phyloP scores from a whole-genome alignment of 2,329 filamentous ascomycete species.

The Sclerotinia spermophila region DNA sequence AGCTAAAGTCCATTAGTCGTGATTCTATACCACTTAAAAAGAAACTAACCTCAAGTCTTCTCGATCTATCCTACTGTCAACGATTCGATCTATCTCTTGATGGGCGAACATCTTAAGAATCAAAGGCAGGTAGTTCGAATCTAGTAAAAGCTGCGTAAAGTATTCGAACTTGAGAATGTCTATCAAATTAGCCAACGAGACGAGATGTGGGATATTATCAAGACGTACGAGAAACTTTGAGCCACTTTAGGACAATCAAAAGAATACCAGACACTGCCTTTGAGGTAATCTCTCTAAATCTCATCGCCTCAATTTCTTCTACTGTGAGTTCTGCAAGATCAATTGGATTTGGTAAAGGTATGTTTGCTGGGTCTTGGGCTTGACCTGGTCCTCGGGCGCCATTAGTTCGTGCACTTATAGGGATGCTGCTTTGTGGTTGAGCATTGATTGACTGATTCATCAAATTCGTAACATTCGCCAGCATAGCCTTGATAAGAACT shows the following conservation, averaged over 20 bases:
- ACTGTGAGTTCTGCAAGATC: conserved; percentile 48
- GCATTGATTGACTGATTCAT: conserved; percentile 54
- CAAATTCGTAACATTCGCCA: conserved; percentile 83
- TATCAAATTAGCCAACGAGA: conserved; percentile 39
- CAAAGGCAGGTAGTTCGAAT: conserved; percentile 91
- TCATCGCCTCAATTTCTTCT: conserved; percentile 77
- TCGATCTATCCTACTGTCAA: conserved; percentile 80
- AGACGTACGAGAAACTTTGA: conserved; percentile 82
- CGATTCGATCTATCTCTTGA: conserved; percentile 86
- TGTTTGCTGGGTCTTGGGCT: conserved; percentile 33
- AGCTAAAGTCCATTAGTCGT: conserved; percentile 48
- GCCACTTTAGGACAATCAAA: conserved; percentile 89
- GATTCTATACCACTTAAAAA: background rate
- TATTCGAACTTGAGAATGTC: conserved; percentile 96
- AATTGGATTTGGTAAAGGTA: conserved; percentile 30
- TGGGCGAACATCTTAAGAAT: conserved; percentile 91
- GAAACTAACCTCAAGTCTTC: conserved; percentile 70
- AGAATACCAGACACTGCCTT: conserved; percentile 91
- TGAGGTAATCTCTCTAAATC: conserved; percentile 79
- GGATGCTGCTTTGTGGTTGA: conserved; percentile 28
- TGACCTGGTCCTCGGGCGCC: conserved; percentile 29
- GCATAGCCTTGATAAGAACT: conserved; percentile 82
- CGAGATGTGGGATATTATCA: background rate
- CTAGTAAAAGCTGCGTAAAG: conserved; percentile 84
- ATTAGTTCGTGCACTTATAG: conserved; percentile 32